Conservation (phyloP, 306 rosid genomes). For the Prunus kanzakura region DNA sequence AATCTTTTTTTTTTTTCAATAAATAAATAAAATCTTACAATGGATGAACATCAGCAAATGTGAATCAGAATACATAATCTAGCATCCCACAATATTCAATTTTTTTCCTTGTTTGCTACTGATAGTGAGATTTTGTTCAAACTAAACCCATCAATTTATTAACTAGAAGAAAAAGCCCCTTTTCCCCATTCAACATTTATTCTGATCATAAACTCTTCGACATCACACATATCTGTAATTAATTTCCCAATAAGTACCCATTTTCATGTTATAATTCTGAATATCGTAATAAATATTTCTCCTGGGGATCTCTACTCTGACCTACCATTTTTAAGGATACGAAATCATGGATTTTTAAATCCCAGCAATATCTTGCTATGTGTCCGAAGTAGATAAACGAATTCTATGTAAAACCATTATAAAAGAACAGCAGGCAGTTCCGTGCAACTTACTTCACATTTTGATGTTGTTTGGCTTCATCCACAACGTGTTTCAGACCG, state of each 20-base stretch:
- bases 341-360: neutral
- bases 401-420: neutral
- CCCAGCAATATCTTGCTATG: neutral
- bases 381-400: neutral
- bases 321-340: neutral
- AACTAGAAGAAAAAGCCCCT: neutral
- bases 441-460: constrained; percentile 67
- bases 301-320: neutral
- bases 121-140: neutral
- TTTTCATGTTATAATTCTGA: neutral
- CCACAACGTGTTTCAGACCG: constrained; percentile 83
- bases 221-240: neutral
- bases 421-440: neutral
- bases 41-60: neutral
- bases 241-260: neutral
- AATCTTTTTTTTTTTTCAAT: neutral
- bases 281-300: neutral
- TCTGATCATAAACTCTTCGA: neutral
- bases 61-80: neutral
- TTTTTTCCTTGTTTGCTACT: neutral
- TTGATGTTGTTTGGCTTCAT: constrained; percentile 73
- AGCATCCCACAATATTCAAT: neutral
- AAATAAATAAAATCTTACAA: neutral
- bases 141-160: neutral
- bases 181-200: neutral